Evolutionary conservation across 306 rosid genomes (phyloP).

Genomic region (Vigna hirtella): DNA sequence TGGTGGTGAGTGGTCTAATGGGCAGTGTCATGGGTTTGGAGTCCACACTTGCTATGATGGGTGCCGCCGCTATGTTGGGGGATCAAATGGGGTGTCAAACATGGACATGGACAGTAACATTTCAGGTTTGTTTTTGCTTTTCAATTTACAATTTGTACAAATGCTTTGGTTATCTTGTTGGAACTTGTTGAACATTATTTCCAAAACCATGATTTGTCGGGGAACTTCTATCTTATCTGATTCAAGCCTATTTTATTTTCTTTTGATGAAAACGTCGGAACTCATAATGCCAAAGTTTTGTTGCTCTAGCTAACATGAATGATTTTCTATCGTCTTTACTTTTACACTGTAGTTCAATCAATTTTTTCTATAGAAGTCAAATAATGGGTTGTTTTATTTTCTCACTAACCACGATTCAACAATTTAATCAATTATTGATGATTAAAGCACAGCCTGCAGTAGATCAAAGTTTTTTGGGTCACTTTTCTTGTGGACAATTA

Average conservation of each 20-base stretch:
- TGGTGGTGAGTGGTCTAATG: constrained; percentile 90
- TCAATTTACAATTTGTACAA: background rate
- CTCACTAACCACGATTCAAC: background rate
- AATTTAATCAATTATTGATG: background rate
- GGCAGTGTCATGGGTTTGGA: constrained; percentile 96
- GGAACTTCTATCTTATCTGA: constrained; percentile 30
- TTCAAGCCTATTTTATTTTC: constrained; percentile 25
- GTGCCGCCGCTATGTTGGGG: constrained; percentile 76
- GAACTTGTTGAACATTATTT: constrained; percentile 27
- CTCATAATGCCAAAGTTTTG: constrained; percentile 6
- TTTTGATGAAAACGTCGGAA: constrained; percentile 6
- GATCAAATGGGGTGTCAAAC: constrained; percentile 92
- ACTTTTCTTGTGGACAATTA: background rate
- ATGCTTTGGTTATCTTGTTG: constrained; percentile 14
- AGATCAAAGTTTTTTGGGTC: background rate
- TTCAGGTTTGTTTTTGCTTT: constrained; percentile 64
- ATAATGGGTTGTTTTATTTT: constrained; percentile 28
- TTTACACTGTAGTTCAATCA: constrained; percentile 26
- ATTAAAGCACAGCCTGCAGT: constrained; percentile 12
- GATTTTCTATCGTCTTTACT: background rate
- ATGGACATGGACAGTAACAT: constrained; percentile 92
- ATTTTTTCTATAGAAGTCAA: constrained; percentile 29
- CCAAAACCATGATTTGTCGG: constrained; percentile 1
- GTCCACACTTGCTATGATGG: constrained; percentile 86
- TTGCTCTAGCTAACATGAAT: background rate